These are phyloP conservation scores for Hypoxylon sp. DNA, from an alignment of 2,329 filamentous ascomycete genomes.

Conservation along the genomic window DNA sequence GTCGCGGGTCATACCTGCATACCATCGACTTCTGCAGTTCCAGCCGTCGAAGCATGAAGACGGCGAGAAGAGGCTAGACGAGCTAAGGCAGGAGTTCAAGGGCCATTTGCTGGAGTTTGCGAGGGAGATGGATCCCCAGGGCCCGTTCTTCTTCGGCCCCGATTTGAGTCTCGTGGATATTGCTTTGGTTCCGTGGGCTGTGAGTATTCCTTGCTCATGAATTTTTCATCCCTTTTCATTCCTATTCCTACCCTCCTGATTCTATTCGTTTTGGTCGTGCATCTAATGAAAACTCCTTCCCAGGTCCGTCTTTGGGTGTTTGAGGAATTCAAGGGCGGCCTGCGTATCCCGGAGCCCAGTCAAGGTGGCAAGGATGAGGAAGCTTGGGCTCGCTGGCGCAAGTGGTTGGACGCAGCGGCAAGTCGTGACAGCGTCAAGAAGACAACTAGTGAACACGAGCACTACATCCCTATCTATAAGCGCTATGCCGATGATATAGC, in stretches of 20 bases:
- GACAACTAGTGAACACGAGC: slow-evolving; percentile 77
- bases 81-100: slow-evolving; percentile 72
- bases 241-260: not conserved
- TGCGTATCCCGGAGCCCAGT: slow-evolving; percentile 59
- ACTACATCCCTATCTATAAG: slow-evolving; percentile 78
- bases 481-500: slow-evolving; percentile 76
- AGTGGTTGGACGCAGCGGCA: slow-evolving; percentile 73
- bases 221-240: not conserved
- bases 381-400: slow-evolving; percentile 75
- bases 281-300: not conserved
- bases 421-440: slow-evolving; percentile 73
- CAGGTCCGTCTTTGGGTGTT: slow-evolving; percentile 55
- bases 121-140: slow-evolving; percentile 67
- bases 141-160: slow-evolving; percentile 78
- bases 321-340: slow-evolving; percentile 78
- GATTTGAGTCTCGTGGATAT: slow-evolving; percentile 77
- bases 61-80: slow-evolving; percentile 61
- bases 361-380: slow-evolving; percentile 62
- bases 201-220: slow-evolving; percentile 71
- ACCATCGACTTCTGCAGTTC: slow-evolving; percentile 75
- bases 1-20: slow-evolving; percentile 76
- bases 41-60: slow-evolving; percentile 60
- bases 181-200: slow-evolving; percentile 79
- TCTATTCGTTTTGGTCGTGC: not conserved
- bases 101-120: slow-evolving; percentile 72